A percentile compares a stretch with the other conserved stretches of the same genome.
phyloP scores from a whole-genome alignment of 2,329 filamentous ascomycete genomes.

The Diaporthe amygdali region DNA sequence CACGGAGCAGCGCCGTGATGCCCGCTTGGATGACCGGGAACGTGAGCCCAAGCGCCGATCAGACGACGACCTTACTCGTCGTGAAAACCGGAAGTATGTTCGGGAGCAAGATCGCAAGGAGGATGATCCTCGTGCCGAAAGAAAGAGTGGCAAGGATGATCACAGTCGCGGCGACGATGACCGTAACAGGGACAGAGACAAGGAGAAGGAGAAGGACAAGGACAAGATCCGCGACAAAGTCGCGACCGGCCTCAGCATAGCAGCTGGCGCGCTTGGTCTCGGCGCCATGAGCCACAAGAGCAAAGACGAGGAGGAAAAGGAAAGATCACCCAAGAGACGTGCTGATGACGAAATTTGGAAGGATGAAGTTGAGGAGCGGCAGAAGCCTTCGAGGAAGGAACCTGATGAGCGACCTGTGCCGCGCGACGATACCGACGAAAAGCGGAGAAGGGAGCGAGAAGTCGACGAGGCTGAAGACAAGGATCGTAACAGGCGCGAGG shows the following conservation, averaged over 20 bases:
- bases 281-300: constrained; percentile 44
- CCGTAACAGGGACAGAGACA: constrained; percentile 36
- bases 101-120: constrained; percentile 23
- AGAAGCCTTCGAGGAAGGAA: constrained; percentile 20
- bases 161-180: constrained; percentile 35
- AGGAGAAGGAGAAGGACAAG: constrained; percentile 42
- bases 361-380: constrained; percentile 25
- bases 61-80: constrained; percentile 34
- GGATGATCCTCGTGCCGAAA: constrained; percentile 26
- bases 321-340: constrained; percentile 35
- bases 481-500: constrained; percentile 42
- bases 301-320: constrained; percentile 41
- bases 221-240: constrained; percentile 54
- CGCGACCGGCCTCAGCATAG: constrained; percentile 51
- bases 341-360: constrained; percentile 32
- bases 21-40: constrained; percentile 29
- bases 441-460: constrained; percentile 25
- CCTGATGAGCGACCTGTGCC: constrained; percentile 35
- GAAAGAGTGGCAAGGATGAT: constrained; percentile 33
- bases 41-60: constrained; percentile 32
- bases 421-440: constrained; percentile 25
- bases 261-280: constrained; percentile 54
- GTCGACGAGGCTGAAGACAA: constrained; percentile 28
- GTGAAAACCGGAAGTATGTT: constrained; percentile 21
- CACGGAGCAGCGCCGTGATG: constrained; percentile 25